Evolutionary conservation across 441 rosid species (phyloP).

Genomic region (Aleurites moluccanus): DNA sequence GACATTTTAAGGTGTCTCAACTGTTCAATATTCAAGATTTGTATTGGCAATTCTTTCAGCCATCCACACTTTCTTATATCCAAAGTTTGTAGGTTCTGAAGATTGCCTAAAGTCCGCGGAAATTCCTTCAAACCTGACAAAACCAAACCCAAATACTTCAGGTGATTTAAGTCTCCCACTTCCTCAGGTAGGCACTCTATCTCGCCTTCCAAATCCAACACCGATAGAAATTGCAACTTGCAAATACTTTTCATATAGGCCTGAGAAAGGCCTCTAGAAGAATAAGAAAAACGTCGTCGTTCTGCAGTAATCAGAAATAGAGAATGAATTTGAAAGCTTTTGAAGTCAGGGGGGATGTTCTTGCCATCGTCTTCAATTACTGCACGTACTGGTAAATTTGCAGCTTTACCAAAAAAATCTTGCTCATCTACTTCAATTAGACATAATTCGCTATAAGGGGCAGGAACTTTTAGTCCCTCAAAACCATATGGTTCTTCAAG

Average conservation of each 20-base stretch:
- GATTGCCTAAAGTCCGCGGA: slow-evolving; percentile 18
- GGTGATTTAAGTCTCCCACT: slow-evolving; percentile 10
- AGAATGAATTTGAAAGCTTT: slow-evolving; percentile 12
- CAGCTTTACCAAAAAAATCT: slow-evolving; percentile 11
- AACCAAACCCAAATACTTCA: slow-evolving; percentile 19
- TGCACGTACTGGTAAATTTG: slow-evolving; percentile 11
- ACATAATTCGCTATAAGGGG: slow-evolving; percentile 1
- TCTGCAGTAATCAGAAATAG: slow-evolving; percentile 13
- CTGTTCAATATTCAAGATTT: slow-evolving; percentile 5
- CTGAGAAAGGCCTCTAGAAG: slow-evolving; percentile 4
- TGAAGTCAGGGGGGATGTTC: slow-evolving; percentile 17
- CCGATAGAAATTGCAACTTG: slow-evolving; percentile 11
- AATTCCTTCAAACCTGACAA: slow-evolving; percentile 7
- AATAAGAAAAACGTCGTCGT: neutral
- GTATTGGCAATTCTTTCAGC: neutral
- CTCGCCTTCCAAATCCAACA: slow-evolving; percentile 18
- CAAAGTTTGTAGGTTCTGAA: slow-evolving; percentile 24
- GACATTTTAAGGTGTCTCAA: slow-evolving; percentile 27
- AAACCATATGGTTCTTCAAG: neutral
- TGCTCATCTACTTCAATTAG: slow-evolving; percentile 3
- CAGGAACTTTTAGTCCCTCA: neutral
- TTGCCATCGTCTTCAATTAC: slow-evolving; percentile 17
- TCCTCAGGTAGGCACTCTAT: slow-evolving; percentile 23
- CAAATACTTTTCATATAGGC: slow-evolving; percentile 18
- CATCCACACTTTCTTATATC: neutral